phyloP scores from a whole-genome alignment of 805 yeast species.

The Saccharomyces eubayanus region DNA sequence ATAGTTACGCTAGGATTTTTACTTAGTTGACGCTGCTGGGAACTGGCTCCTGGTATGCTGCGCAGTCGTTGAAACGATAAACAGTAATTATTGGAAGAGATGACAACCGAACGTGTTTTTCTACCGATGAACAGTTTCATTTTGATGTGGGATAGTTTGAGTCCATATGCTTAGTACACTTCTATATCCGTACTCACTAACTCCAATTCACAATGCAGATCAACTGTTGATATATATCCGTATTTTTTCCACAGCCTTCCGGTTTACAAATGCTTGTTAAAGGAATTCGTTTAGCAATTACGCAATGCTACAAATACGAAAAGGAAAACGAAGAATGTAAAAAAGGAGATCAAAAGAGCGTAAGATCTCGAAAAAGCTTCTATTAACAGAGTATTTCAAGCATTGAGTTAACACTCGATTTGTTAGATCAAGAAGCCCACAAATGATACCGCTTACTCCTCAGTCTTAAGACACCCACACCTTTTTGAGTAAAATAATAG shows the following conservation, averaged over 20 bases:
- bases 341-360: neutral
- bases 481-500: neutral
- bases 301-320: neutral
- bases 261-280: neutral
- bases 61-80: slow-evolving; percentile 44
- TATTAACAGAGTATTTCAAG: neutral
- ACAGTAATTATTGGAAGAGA: slow-evolving; percentile 51
- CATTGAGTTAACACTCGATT: too few species aligned
- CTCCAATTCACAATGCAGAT: neutral
- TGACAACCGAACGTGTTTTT: slow-evolving; percentile 60
- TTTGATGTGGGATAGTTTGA: neutral
- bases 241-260: neutral
- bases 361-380: neutral
- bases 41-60: slow-evolving; percentile 13
- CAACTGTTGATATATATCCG: neutral
- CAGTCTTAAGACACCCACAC: neutral
- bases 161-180: slow-evolving; percentile 3
- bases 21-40: slow-evolving; percentile 14
- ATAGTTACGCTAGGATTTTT: slow-evolving; percentile 37
- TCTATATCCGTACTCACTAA: neutral
- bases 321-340: neutral
- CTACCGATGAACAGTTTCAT: slow-evolving; percentile 61
- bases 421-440: neutral
- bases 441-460: neutral
- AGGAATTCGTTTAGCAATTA: neutral